These are phyloP conservation scores for Penicillium psychrofluorescens DNA, from an alignment of 495 filamentous ascomycete genomes.

Conservation along the genomic window DNA sequence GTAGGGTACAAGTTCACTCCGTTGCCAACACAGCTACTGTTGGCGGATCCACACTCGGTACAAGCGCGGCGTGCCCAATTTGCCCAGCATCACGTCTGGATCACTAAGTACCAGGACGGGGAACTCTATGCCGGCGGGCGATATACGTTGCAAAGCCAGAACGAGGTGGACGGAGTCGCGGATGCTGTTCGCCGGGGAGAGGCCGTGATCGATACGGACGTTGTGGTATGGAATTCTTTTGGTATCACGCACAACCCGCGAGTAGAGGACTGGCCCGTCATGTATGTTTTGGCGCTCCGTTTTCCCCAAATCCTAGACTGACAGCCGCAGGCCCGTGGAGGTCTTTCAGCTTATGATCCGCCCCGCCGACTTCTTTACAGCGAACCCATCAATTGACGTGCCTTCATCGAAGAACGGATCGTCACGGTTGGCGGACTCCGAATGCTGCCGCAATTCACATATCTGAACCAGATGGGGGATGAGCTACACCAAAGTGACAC, in stretches of 20 bases:
- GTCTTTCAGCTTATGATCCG: slow-evolving; percentile 62
- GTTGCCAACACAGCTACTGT: slow-evolving; percentile 68
- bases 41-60: slow-evolving; percentile 67
- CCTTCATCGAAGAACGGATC: slow-evolving; percentile 49
- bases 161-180: slow-evolving; percentile 52
- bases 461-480: slow-evolving; percentile 9
- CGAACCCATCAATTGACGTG: slow-evolving; percentile 69
- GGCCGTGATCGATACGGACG: slow-evolving; percentile 42
- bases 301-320: slow-evolving; percentile 2
- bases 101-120: slow-evolving; percentile 68
- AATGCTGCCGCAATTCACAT: slow-evolving; percentile 28
- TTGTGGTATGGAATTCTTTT: slow-evolving; percentile 48
- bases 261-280: slow-evolving; percentile 62
- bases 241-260: slow-evolving; percentile 59
- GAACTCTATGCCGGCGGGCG: slow-evolving; percentile 81
- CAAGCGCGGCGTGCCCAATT: slow-evolving; percentile 79
- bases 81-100: slow-evolving; percentile 78
- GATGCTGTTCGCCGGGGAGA: slow-evolving; percentile 47
- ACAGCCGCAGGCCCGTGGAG: slow-evolving; percentile 39
- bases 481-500: too few species aligned
- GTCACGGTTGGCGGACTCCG: slow-evolving; percentile 38
- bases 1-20: slow-evolving; percentile 78
- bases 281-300: slow-evolving; percentile 32
- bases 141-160: slow-evolving; percentile 76
- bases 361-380: slow-evolving; percentile 68